Evolutionary conservation across 2,329 filamentous ascomycete genomes (phyloP).

Genomic region (Aspergillus neotritici): DNA sequence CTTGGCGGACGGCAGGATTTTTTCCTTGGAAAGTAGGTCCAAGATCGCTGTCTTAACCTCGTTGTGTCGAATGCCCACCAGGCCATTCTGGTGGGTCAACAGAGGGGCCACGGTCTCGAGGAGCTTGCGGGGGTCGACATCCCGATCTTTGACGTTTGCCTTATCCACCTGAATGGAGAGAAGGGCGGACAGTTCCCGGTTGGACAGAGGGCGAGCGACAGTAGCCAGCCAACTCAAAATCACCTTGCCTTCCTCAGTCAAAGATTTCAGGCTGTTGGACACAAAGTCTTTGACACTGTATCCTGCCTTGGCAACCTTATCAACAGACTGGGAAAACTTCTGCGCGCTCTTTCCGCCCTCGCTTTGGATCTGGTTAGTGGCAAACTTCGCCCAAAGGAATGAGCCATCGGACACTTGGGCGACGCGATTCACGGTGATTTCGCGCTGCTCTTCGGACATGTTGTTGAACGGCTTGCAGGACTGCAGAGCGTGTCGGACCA

Average conservation of each 20-base stretch:
- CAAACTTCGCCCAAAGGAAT: conserved; percentile 38
- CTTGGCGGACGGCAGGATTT: conserved; percentile 26
- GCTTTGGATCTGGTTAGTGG: conserved; percentile 24
- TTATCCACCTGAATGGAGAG: conserved; percentile 28
- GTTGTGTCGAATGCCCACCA: conserved; percentile 33
- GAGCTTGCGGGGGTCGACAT: conserved; percentile 20
- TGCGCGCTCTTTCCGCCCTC: conserved; percentile 21
- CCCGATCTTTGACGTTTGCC: conserved; percentile 20
- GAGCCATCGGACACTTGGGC: conserved; percentile 32
- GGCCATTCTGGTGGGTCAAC: conserved; percentile 31
- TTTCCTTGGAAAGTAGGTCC: conserved; percentile 28
- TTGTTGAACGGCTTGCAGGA: conserved; percentile 16
- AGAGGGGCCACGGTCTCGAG: conserved; percentile 29
- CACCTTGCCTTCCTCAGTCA: conserved; percentile 27
- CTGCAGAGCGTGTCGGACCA: conserved; percentile 27
- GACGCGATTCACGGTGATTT: conserved; percentile 29
- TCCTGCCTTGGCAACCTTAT: conserved; percentile 22
- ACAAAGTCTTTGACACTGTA: conserved; percentile 30
- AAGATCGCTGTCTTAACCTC: conserved; percentile 28
- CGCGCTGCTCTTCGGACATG: conserved; percentile 29
- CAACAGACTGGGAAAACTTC: conserved; percentile 24
- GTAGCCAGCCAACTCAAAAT: conserved; percentile 37
- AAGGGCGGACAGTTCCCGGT: conserved; percentile 29
- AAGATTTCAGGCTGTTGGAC: conserved; percentile 15
- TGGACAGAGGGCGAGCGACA: conserved; percentile 30